These are phyloP conservation scores for Tetrahymena borealis DNA, from an alignment of 73 alveolate species.

Conservation along the genomic window DNA sequence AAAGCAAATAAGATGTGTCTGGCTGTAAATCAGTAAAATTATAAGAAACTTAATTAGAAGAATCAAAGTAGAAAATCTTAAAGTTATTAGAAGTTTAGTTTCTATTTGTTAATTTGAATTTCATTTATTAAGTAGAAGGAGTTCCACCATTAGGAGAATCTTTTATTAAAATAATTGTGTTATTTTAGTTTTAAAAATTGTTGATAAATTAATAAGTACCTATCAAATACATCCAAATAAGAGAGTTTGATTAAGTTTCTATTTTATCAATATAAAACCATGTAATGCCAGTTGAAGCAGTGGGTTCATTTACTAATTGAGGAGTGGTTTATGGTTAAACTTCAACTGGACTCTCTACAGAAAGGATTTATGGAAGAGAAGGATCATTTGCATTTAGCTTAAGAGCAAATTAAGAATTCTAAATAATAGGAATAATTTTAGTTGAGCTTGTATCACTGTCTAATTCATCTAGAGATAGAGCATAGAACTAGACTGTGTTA, in stretches of 20 bases:
- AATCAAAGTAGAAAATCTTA: not conserved
- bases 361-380: not conserved
- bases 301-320: not conserved
- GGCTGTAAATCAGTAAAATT: not conserved
- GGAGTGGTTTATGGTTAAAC: not conserved
- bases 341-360: not conserved
- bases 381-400: not conserved
- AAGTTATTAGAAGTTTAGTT: not conserved
- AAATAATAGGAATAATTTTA: not conserved
- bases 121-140: not conserved
- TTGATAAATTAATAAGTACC: not conserved
- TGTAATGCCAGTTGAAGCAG: not conserved
- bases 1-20: not conserved
- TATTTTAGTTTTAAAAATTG: not conserved
- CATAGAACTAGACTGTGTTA: not conserved
- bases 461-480: not conserved
- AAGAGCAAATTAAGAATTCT: not conserved
- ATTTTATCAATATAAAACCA: not conserved
- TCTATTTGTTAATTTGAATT: not conserved
- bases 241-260: not conserved
- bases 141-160: not conserved
- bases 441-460: not conserved
- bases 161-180: not conserved
- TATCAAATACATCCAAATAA: not conserved
- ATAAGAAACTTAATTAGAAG: not conserved